These are phyloP conservation scores for Gelatoporia subvermispora DNA, from an alignment of 768 basidiomycete species.

Conservation along the genomic window DNA sequence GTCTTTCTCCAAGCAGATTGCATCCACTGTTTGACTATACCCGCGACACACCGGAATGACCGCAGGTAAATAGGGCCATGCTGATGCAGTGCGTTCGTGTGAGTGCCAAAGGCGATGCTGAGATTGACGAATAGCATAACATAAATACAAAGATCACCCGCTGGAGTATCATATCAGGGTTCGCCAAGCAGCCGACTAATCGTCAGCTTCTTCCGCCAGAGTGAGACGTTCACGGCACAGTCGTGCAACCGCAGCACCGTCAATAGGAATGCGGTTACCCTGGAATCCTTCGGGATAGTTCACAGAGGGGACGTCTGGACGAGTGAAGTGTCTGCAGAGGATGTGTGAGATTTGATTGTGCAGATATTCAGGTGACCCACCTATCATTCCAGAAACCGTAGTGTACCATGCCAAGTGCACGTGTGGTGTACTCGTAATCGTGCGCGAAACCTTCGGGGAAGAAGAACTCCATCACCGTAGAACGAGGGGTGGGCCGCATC, in stretches of 20 bases:
- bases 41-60: no score
- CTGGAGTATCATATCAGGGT: no score
- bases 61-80: no score
- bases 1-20: no score
- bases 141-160: no score
- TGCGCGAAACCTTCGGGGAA: constrained; percentile 78
- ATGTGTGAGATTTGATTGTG: not conserved
- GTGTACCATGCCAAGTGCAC: constrained; percentile 79
- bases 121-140: no score
- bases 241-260: constrained; percentile 62
- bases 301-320: constrained; percentile 62
- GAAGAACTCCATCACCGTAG: constrained; percentile 93
- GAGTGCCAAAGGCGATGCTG: no score
- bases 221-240: constrained; percentile 55
- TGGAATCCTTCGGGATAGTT: constrained; percentile 86
- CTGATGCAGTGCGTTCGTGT: no score
- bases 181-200: no score
- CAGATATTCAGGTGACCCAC: constrained; percentile 32
- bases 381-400: constrained; percentile 79
- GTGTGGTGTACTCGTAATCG: constrained; percentile 79
- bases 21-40: no score
- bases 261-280: constrained; percentile 79
- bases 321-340: constrained; percentile 60
- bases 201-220: constrained; percentile 56
- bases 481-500: constrained; percentile 82